phyloP scores from a whole-genome alignment of 768 basidiomycete species.

The Dacryopinax primogenitus region DNA sequence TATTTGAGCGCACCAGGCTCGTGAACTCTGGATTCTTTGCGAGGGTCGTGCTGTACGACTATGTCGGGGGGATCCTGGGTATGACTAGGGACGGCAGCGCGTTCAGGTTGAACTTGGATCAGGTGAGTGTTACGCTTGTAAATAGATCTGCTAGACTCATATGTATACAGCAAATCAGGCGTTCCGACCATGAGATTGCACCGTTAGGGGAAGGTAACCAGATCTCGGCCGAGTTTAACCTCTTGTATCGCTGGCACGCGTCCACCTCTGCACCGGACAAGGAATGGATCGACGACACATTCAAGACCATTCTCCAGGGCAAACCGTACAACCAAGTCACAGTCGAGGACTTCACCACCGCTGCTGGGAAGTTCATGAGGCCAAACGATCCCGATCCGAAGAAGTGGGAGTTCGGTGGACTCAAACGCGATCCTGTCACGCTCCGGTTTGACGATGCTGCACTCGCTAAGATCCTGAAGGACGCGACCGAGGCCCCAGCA shows the following conservation, averaged over 20 bases:
- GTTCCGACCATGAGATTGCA: conserved; percentile 8
- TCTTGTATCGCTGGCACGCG: conserved; percentile 28
- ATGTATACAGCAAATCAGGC: not conserved
- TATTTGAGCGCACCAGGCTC: conserved; percentile 51
- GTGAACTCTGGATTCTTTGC: conserved; percentile 41
- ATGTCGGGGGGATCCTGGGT: conserved; percentile 15
- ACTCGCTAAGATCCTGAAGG: conserved; percentile 47
- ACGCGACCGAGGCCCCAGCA: conserved; percentile 46
- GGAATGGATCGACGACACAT: conserved; percentile 24
- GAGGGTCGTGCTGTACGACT: conserved; percentile 18
- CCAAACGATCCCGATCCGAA: conserved; percentile 28
- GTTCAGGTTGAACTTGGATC: conserved; percentile 14
- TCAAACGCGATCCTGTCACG: conserved; percentile 48
- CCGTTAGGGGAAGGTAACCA: not conserved
- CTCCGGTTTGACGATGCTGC: conserved; percentile 48
- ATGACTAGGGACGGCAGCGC: conserved; percentile 18
- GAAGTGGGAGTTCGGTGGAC: conserved; percentile 47
- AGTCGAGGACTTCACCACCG: conserved; percentile 29
- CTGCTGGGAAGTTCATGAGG: conserved; percentile 25
- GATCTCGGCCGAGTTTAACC: conserved; percentile 11
- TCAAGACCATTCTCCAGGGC: not conserved
- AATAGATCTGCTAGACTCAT: conserved; percentile 10
- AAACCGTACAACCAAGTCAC: conserved; percentile 5
- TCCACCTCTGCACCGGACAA: conserved; percentile 25
- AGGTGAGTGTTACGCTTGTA: conserved; percentile 40